Base-by-base conservation (phyloP, 768 basidiomycete genomes). In the Phanerochaete sordida region DNA sequence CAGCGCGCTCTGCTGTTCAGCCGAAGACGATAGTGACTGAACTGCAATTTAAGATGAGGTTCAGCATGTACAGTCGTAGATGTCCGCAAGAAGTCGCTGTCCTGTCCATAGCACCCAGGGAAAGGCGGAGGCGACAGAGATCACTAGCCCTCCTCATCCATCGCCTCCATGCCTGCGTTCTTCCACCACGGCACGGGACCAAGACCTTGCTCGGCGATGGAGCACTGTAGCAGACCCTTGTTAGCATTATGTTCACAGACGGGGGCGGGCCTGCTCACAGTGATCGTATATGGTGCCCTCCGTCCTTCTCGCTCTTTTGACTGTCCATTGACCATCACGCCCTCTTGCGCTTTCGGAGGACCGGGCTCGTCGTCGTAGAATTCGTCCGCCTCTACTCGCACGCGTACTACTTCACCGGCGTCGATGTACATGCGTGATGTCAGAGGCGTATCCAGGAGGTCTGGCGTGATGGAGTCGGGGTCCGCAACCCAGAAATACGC, bases 311-410 rank as follows among this genome's bases (percentile, higher is more conserved):
- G 73, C 64, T 78, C 77, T 2, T 84, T 76, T 51, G 78, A 75
- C 3, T 78, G 76, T 11, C 35, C 35, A 13, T 37, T 43, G 2
- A 15, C 53, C 53, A 54, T 54, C 1, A 90, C 85, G 0, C 90
- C 91, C 52, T 91, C 89, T 0, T 79, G 73, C 46, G 85, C 86
- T 67, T 87, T 90, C 0, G 88, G 87, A 0, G 91, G 91, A 0
- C 92, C 91, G 1, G 91, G 91, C 61, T 93, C 91, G 64, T 91
- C 89, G 64, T 94, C 92, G 64, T 83, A 88, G 64, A 93, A 93
- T 65, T 92, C 90, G 65, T 92, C 92, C 2, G 80, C 77, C 67
- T 93, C 91, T 4, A 93, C 84, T 4, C 91, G 86, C 1, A 91
- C 82, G 27, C 92, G 88, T 1, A 93, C 74, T 23, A 88, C 78